A percentile compares a stretch with the other conserved stretches of the same genome.
Evolutionary conservation across 345 rosid genomes (phyloP).

Genomic region (Citrus glauca): DNA sequence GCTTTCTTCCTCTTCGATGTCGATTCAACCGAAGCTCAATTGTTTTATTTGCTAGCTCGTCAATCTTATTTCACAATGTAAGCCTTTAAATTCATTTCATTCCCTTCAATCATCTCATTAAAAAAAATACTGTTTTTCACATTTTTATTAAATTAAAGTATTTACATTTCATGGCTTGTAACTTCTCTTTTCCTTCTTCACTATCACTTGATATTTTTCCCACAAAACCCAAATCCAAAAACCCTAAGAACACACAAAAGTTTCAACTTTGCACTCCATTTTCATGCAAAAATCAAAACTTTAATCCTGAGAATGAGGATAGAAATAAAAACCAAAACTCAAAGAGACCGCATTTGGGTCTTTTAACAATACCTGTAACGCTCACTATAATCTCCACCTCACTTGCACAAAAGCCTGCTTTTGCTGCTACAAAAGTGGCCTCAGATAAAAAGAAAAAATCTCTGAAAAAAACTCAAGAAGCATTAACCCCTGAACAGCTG

Average conservation of each 20-base stretch:
- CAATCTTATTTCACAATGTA: conserved; percentile 32
- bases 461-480: conserved; percentile 53
- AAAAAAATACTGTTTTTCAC: background rate
- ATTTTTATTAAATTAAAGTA: background rate
- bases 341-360: conserved; percentile 34
- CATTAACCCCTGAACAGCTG: conserved; percentile 66
- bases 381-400: conserved; percentile 63
- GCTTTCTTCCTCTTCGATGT: conserved; percentile 20
- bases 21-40: conserved; percentile 19
- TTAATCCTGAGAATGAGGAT: conserved; percentile 8
- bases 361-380: conserved; percentile 61
- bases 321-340: conserved; percentile 25
- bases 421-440: conserved; percentile 43
- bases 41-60: background rate
- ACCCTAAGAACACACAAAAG: conserved; percentile 17
- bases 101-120: background rate
- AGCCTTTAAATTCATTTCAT: background rate
- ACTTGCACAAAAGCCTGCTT: conserved; percentile 35
- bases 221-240: conserved; percentile 20
- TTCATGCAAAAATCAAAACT: conserved; percentile 34
- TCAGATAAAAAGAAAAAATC: conserved; percentile 44
- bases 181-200: conserved; percentile 39
- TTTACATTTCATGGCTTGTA: conserved; percentile 36
- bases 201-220: conserved; percentile 22
- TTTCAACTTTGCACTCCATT: conserved; percentile 22